Conservation (phyloP, 225 moss, liverwort and hornwort genomes). For the Rhytidiadelphus loreus region DNA sequence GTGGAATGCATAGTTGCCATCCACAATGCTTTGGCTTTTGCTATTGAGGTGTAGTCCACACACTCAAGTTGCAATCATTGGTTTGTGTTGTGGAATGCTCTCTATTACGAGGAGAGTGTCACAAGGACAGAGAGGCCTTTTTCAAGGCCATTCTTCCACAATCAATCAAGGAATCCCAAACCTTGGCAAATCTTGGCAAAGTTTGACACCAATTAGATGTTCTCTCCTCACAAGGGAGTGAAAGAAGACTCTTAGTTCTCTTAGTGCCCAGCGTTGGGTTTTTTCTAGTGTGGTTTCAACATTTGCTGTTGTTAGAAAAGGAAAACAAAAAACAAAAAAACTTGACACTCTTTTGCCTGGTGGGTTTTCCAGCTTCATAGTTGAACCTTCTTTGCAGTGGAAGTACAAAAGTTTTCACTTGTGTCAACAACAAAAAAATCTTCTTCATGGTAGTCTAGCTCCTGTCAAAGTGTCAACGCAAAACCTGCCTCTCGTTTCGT, state of each 20-base stretch:
- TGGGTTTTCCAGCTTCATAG: fast-evolving
- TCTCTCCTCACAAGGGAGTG: too few relatives aligned
- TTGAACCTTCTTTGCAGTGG: not conserved
- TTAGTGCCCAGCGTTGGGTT: fast-evolving
- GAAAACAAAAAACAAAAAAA: not conserved
- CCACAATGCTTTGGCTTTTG: too few relatives aligned
- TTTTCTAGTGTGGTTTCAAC: not conserved
- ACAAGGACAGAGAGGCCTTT: too few relatives aligned
- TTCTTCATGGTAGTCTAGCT: not conserved
- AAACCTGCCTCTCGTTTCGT: not conserved
- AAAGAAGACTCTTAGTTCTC: fast-evolving
- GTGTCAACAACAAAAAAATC: not conserved
- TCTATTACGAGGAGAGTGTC: too few relatives aligned
- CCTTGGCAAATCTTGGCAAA: not conserved
- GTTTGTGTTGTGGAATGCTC: too few relatives aligned
- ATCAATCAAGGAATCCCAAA: too few relatives aligned
- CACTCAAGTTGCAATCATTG: not conserved
- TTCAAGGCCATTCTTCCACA: too few relatives aligned
- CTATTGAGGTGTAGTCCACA: not conserved
- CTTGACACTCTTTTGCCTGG: not conserved
- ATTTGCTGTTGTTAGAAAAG: not conserved
- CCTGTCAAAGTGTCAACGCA: not conserved
- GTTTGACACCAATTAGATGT: fast-evolving
- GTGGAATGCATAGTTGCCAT: too few relatives aligned
- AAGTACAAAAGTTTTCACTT: not conserved